Evolutionary conservation across 2,329 filamentous ascomycete genomes (phyloP), one percentile per base, ranked within the genome.

Genomic region (Claviceps africana): DNA sequence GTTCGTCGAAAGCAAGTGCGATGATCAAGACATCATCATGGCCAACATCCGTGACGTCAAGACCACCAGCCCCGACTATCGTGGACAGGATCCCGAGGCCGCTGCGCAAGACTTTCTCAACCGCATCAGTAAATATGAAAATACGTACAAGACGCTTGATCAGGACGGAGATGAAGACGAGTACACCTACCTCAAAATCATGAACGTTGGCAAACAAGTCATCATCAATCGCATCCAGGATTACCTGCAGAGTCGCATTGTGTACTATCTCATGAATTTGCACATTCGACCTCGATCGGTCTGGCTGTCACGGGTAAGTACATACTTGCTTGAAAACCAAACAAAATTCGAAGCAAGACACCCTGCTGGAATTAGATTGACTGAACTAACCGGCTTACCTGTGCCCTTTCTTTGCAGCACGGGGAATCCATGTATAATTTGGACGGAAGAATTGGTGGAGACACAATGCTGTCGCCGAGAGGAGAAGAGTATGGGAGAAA

Each of bases 151-250:
- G 71, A 91, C 88, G 1, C 88, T 98, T 61, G 88, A 94, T 59
- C 86, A 86, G 59, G 77, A 81, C 56, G 73, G 72, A 43, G 86
- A 94, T 57, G 91, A 97, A 73, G 81, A 79, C 59, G 77, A 91
- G 60, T 81, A 93, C 61, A 95, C 93, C 39, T 98, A 96, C 65
- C 85, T 97, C 65, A 97, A 98, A 71, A 85, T 98, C 64, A 94
- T 97, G 76, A 85, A 98, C 63, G 88, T 97, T 13, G 90, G 93
- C 54, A 88, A 88, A 59, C 88, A 95, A 64, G 90, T 97, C 64
- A 93, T 97, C 63, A 97, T 98, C 78, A 98, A 97, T 71, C 84
- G 86, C 64, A 95, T 98, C 63, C 85, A 89, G 65, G 93, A 98
- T 69, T 98, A 98, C 64, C 76, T 98, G 30, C 93, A 96, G 67